Conservation (phyloP, 805 yeast species). For the Yarrowia deformans region DNA sequence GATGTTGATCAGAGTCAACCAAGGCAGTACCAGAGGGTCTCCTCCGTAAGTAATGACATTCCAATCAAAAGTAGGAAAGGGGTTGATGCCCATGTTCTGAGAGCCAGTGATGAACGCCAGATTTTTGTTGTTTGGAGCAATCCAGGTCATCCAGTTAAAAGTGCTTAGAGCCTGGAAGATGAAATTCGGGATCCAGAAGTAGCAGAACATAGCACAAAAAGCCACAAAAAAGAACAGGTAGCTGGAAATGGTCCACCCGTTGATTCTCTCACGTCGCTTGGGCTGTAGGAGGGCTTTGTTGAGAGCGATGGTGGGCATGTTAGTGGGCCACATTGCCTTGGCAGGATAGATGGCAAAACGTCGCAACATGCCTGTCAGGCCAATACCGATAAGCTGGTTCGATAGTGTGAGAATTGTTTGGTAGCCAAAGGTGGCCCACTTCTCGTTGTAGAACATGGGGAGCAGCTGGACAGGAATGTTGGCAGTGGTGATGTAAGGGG, state of each 20-base stretch:
- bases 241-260: slow-evolving; percentile 67
- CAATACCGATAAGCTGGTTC: slow-evolving; percentile 61
- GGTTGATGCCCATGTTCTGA: slow-evolving; percentile 50
- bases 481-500: slow-evolving; percentile 39
- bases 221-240: slow-evolving; percentile 58
- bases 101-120: slow-evolving; percentile 71
- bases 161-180: slow-evolving; percentile 66
- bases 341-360: slow-evolving; percentile 57
- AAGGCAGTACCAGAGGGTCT: slow-evolving; percentile 41
- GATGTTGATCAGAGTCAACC: slow-evolving; percentile 35
- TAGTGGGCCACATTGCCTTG: slow-evolving; percentile 57
- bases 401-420: slow-evolving; percentile 57
- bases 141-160: slow-evolving; percentile 71
- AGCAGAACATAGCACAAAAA: slow-evolving; percentile 57
- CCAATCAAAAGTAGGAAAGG: slow-evolving; percentile 56
- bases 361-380: slow-evolving; percentile 63
- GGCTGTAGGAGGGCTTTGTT: slow-evolving; percentile 51
- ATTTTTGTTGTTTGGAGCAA: slow-evolving; percentile 59
- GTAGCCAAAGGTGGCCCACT: slow-evolving; percentile 48
- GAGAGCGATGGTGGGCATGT: slow-evolving; percentile 60
- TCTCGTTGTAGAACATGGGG: slow-evolving; percentile 39
- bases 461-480: slow-evolving; percentile 27
- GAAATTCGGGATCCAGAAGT: slow-evolving; percentile 74
- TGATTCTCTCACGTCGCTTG: slow-evolving; percentile 42
- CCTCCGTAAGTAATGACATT: slow-evolving; percentile 44